Evolutionary conservation across 345 rosid species (phyloP).

Genomic region (Geranium rotundifolium): DNA sequence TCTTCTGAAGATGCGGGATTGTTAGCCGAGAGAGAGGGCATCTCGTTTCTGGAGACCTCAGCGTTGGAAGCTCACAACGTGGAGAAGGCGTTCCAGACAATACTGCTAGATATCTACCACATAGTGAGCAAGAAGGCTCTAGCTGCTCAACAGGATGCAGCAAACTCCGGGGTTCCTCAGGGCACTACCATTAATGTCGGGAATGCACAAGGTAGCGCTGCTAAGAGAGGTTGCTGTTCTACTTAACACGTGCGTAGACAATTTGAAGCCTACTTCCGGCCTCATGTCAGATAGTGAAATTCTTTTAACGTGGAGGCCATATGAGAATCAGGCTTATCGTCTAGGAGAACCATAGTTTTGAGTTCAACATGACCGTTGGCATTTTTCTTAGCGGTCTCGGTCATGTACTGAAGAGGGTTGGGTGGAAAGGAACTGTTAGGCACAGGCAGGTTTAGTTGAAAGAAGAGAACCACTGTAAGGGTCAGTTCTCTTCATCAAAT

Average conservation of each 20-base stretch:
- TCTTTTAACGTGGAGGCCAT: too few relatives aligned
- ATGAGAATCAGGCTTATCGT: too few relatives aligned
- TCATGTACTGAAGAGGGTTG: too few relatives aligned
- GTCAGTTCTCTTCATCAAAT: too few relatives aligned
- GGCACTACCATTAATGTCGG: constrained; percentile 60
- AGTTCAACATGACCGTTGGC: too few relatives aligned
- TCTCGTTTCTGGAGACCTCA: constrained; percentile 51
- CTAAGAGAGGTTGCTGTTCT: constrained; percentile 48
- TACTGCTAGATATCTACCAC: constrained; percentile 47
- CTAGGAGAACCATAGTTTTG: too few relatives aligned
- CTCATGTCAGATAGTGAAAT: too few relatives aligned
- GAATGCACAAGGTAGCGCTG: constrained; percentile 25
- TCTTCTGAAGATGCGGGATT: constrained; percentile 22
- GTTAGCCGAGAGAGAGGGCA: constrained; percentile 38
- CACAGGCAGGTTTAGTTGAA: too few relatives aligned
- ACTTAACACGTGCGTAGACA: constrained; percentile 10
- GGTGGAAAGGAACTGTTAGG: too few relatives aligned
- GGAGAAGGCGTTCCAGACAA: constrained; percentile 52
- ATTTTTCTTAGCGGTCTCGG: too few relatives aligned
- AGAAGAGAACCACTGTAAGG: too few relatives aligned
- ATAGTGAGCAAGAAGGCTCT: constrained; percentile 53
- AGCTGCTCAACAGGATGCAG: constrained; percentile 37
- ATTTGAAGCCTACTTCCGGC: not conserved
- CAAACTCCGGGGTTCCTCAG: constrained; percentile 36
- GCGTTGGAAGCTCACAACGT: constrained; percentile 46